Evolutionary conservation across 208 protist species (phyloP), one percentile per base, ranked within the genome.

Genomic region (Crithidia brevicula): DNA sequence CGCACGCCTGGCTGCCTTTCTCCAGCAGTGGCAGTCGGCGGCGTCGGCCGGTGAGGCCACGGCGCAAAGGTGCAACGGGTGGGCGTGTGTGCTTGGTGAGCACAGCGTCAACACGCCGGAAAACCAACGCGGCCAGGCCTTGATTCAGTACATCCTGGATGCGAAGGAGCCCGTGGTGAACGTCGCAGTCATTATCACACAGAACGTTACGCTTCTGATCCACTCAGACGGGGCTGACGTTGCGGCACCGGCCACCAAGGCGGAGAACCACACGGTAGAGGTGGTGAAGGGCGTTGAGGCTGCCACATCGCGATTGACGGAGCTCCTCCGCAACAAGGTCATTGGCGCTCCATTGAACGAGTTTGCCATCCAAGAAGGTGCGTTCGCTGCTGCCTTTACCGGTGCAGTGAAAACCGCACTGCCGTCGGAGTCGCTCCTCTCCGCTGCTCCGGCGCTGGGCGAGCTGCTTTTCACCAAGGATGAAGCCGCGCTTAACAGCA

Each of bases 401-500:
- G 49, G 69, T 23, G 20, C 63, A 6, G 54, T 96, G 27, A 58
- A 65, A 11, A 47, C 18, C 4, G 42, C 75, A 20, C 51, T 81
- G 31, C 67, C 77, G 16, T 42, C 54, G 0, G 82, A 54, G 11
- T 28, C 66, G 23, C 75, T 83, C 18, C 59, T 87, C 20, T 83
- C 93, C 27, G 88, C 84, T 16, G 85, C 88, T 18, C 81, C 83
- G 23, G 47, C 82, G 9, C 45, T 96, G 15, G 91, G 91, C 9
- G 82, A 91, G 67, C 79, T 96, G 9, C 79, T 96, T 16, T 96
- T 94, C 38, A 71, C 83, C 27, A 96, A 96, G 72, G 91, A 96
- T 65, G 87, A 74, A 16, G 77, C 67, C 1, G 88, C 88, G 49
- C 73, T 92, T 13, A 74, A 31, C 8, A 80, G 74, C 36, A 68